These are phyloP conservation scores for Herpetomonas samuelpessoai DNA, from an alignment of 208 protist genomes.

Conservation along the genomic window DNA sequence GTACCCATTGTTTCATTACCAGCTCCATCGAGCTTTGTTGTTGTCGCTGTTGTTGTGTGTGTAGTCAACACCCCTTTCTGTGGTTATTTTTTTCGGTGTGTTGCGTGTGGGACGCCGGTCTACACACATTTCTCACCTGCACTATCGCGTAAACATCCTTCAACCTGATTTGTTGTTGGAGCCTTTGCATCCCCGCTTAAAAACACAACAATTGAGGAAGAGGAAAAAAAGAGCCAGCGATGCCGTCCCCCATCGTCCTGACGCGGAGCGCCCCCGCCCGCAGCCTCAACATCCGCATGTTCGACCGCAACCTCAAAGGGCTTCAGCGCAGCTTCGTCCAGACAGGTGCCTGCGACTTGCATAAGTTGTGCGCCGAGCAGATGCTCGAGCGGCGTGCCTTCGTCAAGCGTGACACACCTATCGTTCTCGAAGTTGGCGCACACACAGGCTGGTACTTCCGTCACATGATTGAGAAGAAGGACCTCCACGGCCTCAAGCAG, in stretches of 20 bases:
- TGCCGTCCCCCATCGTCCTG: conserved; percentile 72
- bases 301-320: conserved; percentile 77
- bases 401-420: conserved; percentile 79
- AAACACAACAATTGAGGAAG: too few species aligned
- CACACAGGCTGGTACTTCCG: conserved; percentile 87
- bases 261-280: conserved; percentile 66
- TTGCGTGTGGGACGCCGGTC: too few species aligned
- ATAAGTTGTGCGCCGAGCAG: conserved; percentile 77
- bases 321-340: conserved; percentile 70
- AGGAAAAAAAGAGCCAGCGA: too few species aligned
- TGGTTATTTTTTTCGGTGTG: too few species aligned
- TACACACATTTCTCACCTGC: too few species aligned
- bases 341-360: conserved; percentile 69
- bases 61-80: too few species aligned
- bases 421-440: conserved; percentile 82
- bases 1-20: too few species aligned
- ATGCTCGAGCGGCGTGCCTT: conserved; percentile 84
- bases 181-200: too few species aligned
- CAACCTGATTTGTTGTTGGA: too few species aligned
- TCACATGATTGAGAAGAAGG: conserved; percentile 83
- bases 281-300: conserved; percentile 62
- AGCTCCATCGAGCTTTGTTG: too few species aligned
- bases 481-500: conserved; percentile 81
- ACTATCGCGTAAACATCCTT: too few species aligned
- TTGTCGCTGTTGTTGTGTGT: too few species aligned